Evolutionary conservation across 805 yeast genomes (phyloP).

Genomic region (Pichia manshurica): DNA sequence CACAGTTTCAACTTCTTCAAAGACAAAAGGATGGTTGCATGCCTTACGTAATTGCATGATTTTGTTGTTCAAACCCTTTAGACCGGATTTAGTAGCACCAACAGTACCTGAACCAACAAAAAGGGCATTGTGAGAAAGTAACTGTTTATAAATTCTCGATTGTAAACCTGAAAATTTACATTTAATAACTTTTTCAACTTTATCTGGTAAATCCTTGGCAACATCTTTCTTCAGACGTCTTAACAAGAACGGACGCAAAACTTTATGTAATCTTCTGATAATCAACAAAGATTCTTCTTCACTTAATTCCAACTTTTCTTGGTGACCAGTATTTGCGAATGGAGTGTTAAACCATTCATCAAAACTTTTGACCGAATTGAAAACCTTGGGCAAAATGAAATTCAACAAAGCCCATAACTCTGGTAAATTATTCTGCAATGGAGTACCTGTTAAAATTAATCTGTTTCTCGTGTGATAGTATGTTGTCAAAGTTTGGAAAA

Average conservation of each 20-base stretch:
- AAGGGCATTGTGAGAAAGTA: constrained; percentile 64
- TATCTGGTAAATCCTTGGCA: constrained; percentile 79
- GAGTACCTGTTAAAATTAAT: constrained; percentile 82
- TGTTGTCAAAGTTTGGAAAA: constrained; percentile 63
- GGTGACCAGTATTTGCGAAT: constrained; percentile 77
- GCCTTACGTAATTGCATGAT: constrained; percentile 82
- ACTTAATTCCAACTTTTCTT: constrained; percentile 71
- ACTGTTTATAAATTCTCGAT: constrained; percentile 63
- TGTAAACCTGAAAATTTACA: constrained; percentile 75
- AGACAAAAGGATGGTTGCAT: constrained; percentile 84
- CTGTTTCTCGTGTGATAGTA: constrained; percentile 72
- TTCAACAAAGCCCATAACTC: constrained; percentile 82
- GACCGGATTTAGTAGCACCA: constrained; percentile 57
- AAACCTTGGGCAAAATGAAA: constrained; percentile 76
- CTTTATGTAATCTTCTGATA: constrained; percentile 81
- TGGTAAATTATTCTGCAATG: constrained; percentile 77
- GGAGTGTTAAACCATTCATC: constrained; percentile 92
- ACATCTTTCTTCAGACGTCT: constrained; percentile 85
- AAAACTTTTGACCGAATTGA: constrained; percentile 78
- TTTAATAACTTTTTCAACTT: constrained; percentile 75
- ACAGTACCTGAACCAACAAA: constrained; percentile 57
- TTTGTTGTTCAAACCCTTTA: constrained; percentile 74
- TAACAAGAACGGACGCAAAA: constrained; percentile 74
- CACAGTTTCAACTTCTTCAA: constrained; percentile 71
- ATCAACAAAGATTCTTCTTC: constrained; percentile 83